A percentile compares a stretch with the other conserved stretches of the same genome.
These are phyloP conservation scores for Tritrichomonas musculus DNA, from an alignment of 208 protist species.

Conservation along the genomic window DNA sequence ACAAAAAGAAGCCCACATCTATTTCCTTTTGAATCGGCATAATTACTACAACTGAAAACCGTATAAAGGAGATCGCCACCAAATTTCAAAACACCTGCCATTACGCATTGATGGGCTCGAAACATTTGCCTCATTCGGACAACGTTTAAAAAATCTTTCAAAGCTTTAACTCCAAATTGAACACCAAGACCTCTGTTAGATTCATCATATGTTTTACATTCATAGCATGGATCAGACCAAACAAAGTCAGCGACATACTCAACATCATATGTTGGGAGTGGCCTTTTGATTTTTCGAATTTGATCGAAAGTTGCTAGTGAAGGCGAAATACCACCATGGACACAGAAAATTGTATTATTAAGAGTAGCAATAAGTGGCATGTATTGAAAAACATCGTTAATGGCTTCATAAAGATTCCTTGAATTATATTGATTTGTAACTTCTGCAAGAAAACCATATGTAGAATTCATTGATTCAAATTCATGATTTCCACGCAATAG, in stretches of 20 bases:
- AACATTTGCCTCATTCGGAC: neutral
- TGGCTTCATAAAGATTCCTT: neutral
- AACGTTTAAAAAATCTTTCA: neutral
- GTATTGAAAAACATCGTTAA: neutral
- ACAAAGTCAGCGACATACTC: neutral
- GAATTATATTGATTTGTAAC: neutral
- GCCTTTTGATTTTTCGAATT: neutral
- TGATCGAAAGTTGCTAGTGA: neutral
- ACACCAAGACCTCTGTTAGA: neutral
- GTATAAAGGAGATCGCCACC: neutral
- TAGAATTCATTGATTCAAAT: neutral
- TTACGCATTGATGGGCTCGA: slow-evolving; percentile 1
- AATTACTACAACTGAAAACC: slow-evolving; percentile 18
- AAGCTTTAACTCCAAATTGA: neutral
- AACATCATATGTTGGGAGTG: neutral
- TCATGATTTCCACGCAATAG: slow-evolving; percentile 16
- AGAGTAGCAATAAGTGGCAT: neutral
- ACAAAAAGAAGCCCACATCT: neutral
- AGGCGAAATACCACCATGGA: neutral
- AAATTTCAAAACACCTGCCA: neutral
- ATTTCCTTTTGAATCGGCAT: neutral
- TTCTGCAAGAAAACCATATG: neutral
- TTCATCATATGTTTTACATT: neutral
- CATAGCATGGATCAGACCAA: neutral
- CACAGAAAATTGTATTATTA: neutral